Evolutionary conservation across 306 rosid genomes (phyloP).

Genomic region (Prunus fruticosa): DNA sequence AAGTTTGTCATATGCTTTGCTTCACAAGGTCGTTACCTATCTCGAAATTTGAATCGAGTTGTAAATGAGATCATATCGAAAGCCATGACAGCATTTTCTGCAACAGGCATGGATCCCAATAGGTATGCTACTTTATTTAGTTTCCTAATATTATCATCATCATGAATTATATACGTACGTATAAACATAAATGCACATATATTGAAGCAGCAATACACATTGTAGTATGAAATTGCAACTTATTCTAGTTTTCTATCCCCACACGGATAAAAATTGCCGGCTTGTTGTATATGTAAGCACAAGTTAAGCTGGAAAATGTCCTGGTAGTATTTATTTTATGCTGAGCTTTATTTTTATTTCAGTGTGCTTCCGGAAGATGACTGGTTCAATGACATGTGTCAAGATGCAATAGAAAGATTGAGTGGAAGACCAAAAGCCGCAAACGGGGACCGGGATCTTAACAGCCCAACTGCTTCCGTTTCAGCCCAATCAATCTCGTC

Average conservation of each 20-base stretch:
- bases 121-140: conserved; percentile 41
- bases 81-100: conserved; percentile 81
- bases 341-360: conserved; percentile 24
- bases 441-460: conserved; percentile 79
- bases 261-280: no score
- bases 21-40: conserved; percentile 85
- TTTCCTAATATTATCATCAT: background rate
- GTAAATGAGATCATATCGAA: conserved; percentile 88
- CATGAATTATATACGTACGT: background rate
- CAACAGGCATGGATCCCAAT: conserved; percentile 92
- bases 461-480: conserved; percentile 94
- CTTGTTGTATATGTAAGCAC: no score
- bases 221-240: no score
- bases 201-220: no score
- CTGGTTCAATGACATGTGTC: conserved; percentile 87
- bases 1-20: conserved; percentile 94
- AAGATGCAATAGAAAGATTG: conserved; percentile 77
- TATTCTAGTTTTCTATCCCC: no score
- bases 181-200: no score
- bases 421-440: conserved; percentile 84
- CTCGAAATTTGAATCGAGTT: conserved; percentile 78
- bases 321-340: background rate
- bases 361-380: conserved; percentile 92
- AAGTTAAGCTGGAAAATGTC: no score
- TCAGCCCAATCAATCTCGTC: conserved; percentile 98